Percentiles rank a stretch among this genome's conserved stretches.
Evolutionary conservation across 129 eudicot genomes (phyloP).

Genomic region (Kitagawia praeruptora): DNA sequence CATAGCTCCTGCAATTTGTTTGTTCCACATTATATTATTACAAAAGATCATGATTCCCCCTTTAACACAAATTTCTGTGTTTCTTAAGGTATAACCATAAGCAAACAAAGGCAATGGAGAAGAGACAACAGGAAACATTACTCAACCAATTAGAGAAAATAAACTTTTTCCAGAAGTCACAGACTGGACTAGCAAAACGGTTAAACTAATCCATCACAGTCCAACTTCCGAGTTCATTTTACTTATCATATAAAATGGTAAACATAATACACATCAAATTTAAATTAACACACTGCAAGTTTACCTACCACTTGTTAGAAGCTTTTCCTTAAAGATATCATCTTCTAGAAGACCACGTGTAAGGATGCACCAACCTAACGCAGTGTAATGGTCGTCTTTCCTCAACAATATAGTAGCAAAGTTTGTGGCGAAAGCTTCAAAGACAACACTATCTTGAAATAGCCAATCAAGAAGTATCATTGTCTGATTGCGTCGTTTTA

Average conservation of each 20-base stretch:
- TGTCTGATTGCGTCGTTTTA: constrained; percentile 49
- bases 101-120: not conserved
- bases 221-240: not conserved
- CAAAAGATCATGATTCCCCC: not conserved
- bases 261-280: not conserved
- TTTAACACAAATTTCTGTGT: not conserved
- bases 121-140: not conserved
- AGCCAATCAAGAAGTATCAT: constrained; percentile 81
- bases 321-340: constrained; percentile 40
- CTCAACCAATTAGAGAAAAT: not conserved
- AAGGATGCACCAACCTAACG: constrained; percentile 84
- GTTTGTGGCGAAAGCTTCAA: constrained; percentile 39
- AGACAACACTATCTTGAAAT: constrained; percentile 60
- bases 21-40: not conserved
- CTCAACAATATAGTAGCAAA: constrained; percentile 44
- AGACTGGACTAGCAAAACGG: not conserved
- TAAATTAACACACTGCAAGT: not conserved
- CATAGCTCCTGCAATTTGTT: not conserved
- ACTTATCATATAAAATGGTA: not conserved
- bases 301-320: constrained; percentile 42
- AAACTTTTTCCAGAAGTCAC: not conserved
- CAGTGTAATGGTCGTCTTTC: constrained; percentile 71
- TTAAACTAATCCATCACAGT: not conserved
- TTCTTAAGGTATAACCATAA: not conserved
- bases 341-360: constrained; percentile 64